Percentiles rank a stretch among this genome's conserved stretches.
Conservation (phyloP, 768 basidiomycete species). For the Rhodotorula babjevae region DNA sequence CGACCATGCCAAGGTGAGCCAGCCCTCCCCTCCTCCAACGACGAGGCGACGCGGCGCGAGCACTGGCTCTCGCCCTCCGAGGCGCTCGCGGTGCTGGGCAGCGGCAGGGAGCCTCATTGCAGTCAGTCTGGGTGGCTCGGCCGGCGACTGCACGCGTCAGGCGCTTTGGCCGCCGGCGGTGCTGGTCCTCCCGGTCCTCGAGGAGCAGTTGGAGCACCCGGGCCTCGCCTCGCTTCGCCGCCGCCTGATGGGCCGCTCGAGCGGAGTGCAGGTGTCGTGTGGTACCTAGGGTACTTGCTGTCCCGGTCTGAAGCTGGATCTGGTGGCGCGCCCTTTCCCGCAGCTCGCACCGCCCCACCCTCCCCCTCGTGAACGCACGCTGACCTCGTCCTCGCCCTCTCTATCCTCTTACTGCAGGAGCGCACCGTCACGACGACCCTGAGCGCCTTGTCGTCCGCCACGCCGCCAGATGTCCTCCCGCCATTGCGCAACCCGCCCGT, state of each 20-base stretch:
- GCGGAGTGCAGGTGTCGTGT: too few relatives aligned
- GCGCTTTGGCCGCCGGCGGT: not conserved
- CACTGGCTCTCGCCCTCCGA: not conserved
- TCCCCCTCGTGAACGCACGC: not conserved
- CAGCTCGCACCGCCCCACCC: too few relatives aligned
- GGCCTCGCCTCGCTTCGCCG: too few relatives aligned
- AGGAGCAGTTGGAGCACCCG: not conserved
- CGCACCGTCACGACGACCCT: conserved; percentile 65
- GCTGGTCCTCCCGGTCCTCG: not conserved
- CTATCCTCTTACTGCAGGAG: not conserved
- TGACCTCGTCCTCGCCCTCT: not conserved
- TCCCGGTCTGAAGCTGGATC: too few relatives aligned
- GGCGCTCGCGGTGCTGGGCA: not conserved
- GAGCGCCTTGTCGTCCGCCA: conserved; percentile 66
- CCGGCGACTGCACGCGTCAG: not conserved
- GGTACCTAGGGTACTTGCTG: too few relatives aligned
- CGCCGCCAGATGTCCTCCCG: conserved; percentile 58
- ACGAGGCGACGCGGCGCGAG: not conserved
- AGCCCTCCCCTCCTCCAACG: not conserved
- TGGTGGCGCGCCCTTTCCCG: too few relatives aligned
- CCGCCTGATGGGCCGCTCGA: too few relatives aligned
- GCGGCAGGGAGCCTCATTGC: not conserved
- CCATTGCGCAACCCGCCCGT: conserved; percentile 94
- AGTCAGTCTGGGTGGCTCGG: too few relatives aligned
- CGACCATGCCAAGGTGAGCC: conserved; percentile 79